A percentile compares a stretch with the other conserved stretches of the same genome.
phyloP scores from a whole-genome alignment of 495 filamentous ascomycete genomes.

The Aspergillus mulundensis region DNA sequence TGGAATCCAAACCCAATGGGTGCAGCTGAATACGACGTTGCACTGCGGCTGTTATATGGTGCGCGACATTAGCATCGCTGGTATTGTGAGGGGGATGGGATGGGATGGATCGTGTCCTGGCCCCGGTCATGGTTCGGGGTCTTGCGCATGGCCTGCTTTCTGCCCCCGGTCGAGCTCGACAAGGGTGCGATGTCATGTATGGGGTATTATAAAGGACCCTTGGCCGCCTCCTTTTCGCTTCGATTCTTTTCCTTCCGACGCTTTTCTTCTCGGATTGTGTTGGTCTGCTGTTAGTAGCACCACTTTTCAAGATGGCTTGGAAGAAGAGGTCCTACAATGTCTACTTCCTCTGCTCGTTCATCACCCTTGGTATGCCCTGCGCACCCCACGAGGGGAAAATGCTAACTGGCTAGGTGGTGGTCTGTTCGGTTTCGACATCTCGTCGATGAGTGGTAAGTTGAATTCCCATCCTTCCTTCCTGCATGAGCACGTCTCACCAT shows the following conservation, averaged over 20 bases:
- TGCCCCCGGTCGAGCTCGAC: not conserved
- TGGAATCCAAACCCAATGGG: conserved; percentile 4
- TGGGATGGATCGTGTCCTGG: not conserved
- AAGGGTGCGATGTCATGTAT: not conserved
- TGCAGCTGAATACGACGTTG: conserved; percentile 5
- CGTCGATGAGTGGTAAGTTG: conserved; percentile 21
- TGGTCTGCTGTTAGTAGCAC: not conserved
- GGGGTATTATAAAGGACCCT: not conserved
- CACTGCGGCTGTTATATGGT: not conserved
- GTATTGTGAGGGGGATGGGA: not conserved
- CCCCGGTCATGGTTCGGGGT: not conserved
- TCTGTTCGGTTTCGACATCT: conserved; percentile 22
- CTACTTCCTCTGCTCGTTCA: conserved; percentile 16
- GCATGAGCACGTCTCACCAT: not conserved
- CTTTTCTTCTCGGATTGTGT: not conserved
- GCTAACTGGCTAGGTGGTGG: conserved; percentile 15
- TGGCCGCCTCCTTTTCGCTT: conserved; percentile 7
- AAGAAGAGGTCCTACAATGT: conserved; percentile 15
- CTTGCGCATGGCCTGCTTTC: not conserved
- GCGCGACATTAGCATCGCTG: not conserved
- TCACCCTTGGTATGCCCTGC: conserved; percentile 13
- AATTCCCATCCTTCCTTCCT: not conserved
- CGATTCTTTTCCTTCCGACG: not conserved
- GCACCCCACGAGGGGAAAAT: not conserved
- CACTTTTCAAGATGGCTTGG: conserved; percentile 10